Base-by-base conservation (phyloP, 2,329 filamentous ascomycete species). In the Apiospora aurea region DNA sequence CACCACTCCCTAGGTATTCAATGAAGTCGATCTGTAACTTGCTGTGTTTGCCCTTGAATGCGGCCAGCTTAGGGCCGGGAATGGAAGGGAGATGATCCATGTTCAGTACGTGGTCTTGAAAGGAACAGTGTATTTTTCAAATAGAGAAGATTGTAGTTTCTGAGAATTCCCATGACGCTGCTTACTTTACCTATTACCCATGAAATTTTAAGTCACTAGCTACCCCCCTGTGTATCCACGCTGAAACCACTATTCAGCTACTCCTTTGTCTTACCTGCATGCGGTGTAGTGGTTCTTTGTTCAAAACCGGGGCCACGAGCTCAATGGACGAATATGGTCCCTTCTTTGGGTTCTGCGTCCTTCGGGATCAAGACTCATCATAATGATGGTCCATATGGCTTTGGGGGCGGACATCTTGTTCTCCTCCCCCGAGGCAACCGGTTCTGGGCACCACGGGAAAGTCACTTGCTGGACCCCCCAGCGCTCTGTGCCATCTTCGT, bases 61-160 rank as follows among this genome's bases (percentile, higher is more conserved):
- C 49, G 1, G 41, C 41, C n/a, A 73, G 8, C 46, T 71, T 72
- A 7, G 71, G 72, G 21, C 73, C 72, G 1, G 70, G 70, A 11
- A 71, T 64, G 1, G 43, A 1, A 3, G 70, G 66, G 4, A 72
- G 47, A 1, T 18, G 4, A 46, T 47, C 38, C 69, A 71, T 72
- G 18, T 6, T 70, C n/a, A 34, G 26, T 8, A 13, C 26, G 8
- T 21, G 26, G n/a, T 24, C 49, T 8, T 13, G 49, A n/a, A 53
- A 53, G 49, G 3, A 21, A 47, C 16, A 34, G 44, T 47, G 6
- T 47, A 47, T 21, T 18, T 6, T 6, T 43, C 11, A 1, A 43
- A 43, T 43, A 43, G 41, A 1, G 11, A 13, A 21, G 2, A 6
- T 5, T 21, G 4, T n/a, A 18, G 21, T 1, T 47, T 47, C 6